Base-by-base conservation (phyloP, 768 basidiomycete species). In the Pulveroboletus sp. region DNA sequence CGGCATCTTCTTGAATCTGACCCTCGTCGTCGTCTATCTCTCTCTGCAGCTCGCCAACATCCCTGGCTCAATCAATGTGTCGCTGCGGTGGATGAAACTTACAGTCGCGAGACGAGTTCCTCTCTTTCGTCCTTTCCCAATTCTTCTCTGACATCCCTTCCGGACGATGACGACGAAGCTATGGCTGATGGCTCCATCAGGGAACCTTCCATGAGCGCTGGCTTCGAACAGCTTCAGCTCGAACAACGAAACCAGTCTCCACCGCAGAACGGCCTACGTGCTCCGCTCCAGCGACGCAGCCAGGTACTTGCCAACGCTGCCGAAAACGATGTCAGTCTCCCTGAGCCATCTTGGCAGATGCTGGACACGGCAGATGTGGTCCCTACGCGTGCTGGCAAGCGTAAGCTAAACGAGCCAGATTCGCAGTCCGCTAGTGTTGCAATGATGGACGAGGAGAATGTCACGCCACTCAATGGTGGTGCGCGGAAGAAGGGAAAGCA, bases 1-100 rank as follows among this genome's bases (percentile, higher is more conserved):
- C 65, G 66, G 2, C 57, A 67, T 3, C 77, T 97, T 9, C 78
- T 97, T 14, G 76, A 80, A 44, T 71, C 73, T 33, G 74, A 89
- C 47, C 90, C 93, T 0, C 56, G 54, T 1, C 53, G 63, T 13
- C 83, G 94, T n/a, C 80, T 95, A 78, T 81, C 83, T 6, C 75
- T 93, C 51, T 70, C 74, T 3, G 73, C 78, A 0, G 86, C 93
- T 0, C 76, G 88, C 9, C 26, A 67, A 0, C 93, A 97, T 58
- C 80, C 81, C 1, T 98, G 95, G 95, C 75, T 97, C 3, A 61
- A 26, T 4, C 60, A 46, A 26, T 15, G 33, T 5, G 0, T 5
- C 4, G 7, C 17, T 26, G 27, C 24, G 13, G 9, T 8, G 17
- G 3, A 43, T n/a, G 39, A 33, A 15, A 10, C 38, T 24, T 27